These are phyloP conservation scores for Brassica hybrid DNA, from an alignment of 441 rosid species.

Conservation along the genomic window DNA sequence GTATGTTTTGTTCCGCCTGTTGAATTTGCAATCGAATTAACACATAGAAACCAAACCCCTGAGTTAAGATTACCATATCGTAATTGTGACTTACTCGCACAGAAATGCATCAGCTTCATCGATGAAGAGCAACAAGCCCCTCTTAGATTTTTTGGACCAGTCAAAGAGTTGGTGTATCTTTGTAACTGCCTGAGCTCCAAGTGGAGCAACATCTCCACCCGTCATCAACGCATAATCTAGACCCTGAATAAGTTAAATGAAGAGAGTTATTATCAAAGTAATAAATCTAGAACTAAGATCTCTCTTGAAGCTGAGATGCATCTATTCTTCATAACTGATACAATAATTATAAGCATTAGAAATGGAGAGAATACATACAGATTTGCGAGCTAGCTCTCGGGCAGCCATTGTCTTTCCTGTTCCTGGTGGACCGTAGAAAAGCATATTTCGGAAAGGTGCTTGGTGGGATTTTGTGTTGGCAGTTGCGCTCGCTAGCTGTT, in stretches of 20 bases:
- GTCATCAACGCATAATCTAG: conserved; percentile 97
- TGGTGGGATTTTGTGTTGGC: conserved; percentile 94
- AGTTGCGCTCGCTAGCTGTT: conserved; percentile 85
- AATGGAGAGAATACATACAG: conserved; percentile 57
- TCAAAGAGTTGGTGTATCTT: conserved; percentile 93
- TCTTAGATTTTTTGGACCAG: conserved; percentile 85
- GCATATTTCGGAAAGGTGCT: conserved; percentile 95
- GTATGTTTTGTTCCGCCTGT: conserved; percentile 90
- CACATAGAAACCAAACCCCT: conserved; percentile 10
- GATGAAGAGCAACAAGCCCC: conserved; percentile 81
- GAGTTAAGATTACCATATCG: conserved; percentile 13
- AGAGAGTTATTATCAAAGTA: conserved; percentile 2
- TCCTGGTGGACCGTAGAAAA: conserved; percentile 98
- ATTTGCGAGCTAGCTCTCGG: conserved; percentile 83
- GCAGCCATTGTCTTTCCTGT: conserved; percentile 99
- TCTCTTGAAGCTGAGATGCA: no score
- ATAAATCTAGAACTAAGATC: no score
- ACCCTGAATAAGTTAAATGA: conserved; percentile 59
- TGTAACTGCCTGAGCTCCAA: conserved; percentile 95
- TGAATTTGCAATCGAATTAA: conserved; percentile 32
- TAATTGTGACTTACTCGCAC: conserved; percentile 78
- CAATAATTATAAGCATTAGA: not conserved
- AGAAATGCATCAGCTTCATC: conserved; percentile 93
- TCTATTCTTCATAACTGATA: not conserved
- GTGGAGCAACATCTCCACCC: conserved; percentile 95